Conservation (phyloP, 2,329 filamentous ascomycete genomes). For the Aspergillus phoenicis region DNA sequence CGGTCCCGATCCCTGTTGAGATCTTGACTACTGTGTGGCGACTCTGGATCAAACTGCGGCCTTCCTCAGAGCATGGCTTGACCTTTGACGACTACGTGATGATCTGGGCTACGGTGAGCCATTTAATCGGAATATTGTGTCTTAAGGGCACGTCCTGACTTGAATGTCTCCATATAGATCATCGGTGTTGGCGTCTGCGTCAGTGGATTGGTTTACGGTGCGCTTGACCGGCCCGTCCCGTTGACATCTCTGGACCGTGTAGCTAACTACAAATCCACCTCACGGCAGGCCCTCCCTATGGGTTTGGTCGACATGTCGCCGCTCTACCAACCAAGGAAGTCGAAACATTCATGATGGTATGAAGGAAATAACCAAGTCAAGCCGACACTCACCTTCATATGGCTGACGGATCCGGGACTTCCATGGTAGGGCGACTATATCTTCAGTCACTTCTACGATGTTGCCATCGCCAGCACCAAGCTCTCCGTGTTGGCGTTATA, state of each 20-base stretch:
- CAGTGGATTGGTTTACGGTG: slow-evolving; percentile 21
- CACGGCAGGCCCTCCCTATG: slow-evolving; percentile 19
- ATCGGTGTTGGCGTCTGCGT: slow-evolving; percentile 14
- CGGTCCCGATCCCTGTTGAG: slow-evolving; percentile 19
- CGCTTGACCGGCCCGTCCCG: neutral
- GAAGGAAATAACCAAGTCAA: neutral
- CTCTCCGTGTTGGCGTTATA: slow-evolving; percentile 19
- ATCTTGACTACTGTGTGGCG: slow-evolving; percentile 17
- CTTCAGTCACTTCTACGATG: slow-evolving; percentile 22
- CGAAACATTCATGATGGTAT: slow-evolving; percentile 16
- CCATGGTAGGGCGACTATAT: slow-evolving; percentile 19
- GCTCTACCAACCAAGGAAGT: slow-evolving; percentile 11
- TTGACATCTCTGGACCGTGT: neutral
- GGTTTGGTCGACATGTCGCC: slow-evolving; percentile 18
- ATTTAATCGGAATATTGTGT: neutral
- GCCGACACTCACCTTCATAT: neutral
- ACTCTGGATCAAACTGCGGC: slow-evolving; percentile 17
- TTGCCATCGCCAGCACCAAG: slow-evolving; percentile 20
- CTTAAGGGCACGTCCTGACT: neutral
- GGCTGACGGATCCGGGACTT: neutral
- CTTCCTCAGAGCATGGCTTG: slow-evolving; percentile 6
- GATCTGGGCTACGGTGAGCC: slow-evolving; percentile 19
- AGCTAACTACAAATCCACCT: neutral
- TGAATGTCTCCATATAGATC: slow-evolving; percentile 1
- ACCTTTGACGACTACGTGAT: slow-evolving; percentile 20